Percentiles rank a stretch among this genome's conserved stretches.
Conservation (phyloP, 768 basidiomycete species). For the Rhodotorula paludigena region DNA sequence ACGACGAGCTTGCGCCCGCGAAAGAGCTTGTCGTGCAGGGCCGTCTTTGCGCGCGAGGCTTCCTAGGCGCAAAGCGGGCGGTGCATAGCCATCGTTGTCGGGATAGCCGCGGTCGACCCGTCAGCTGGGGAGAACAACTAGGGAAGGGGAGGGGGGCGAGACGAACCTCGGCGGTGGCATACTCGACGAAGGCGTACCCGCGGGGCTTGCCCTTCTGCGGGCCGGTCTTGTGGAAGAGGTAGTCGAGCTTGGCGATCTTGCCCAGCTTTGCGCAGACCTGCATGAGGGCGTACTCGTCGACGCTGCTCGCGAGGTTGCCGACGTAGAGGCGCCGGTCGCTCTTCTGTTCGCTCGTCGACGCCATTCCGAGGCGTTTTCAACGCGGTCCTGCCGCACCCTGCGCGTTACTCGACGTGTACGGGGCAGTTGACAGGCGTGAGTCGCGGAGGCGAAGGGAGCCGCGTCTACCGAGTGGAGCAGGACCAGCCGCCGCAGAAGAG, state of each 20-base stretch:
- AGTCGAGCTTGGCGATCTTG: slow-evolving; percentile 86
- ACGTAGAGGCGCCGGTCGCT: slow-evolving; percentile 37
- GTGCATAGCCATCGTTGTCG: background rate
- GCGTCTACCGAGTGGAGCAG: no score
- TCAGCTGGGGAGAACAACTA: background rate
- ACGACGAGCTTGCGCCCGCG: slow-evolving; percentile 83
- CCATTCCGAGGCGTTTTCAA: no score
- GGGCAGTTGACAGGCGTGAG: no score
- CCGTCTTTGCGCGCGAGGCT: slow-evolving; percentile 67
- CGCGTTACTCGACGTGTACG: no score
- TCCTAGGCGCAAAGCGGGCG: slow-evolving; percentile 57
- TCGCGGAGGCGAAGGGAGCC: no score
- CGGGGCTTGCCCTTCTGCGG: slow-evolving; percentile 83
- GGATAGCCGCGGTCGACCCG: background rate
- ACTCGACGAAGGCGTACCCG: slow-evolving; percentile 93
- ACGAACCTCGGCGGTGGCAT: slow-evolving; percentile 71
- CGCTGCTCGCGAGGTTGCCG: slow-evolving; percentile 31
- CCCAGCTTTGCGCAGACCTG: slow-evolving; percentile 89
- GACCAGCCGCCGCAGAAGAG: no score
- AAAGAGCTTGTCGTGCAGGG: slow-evolving; percentile 70
- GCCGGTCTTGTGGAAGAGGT: slow-evolving; percentile 89
- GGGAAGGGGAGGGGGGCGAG: background rate
- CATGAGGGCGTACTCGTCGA: slow-evolving; percentile 63
- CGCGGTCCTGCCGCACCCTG: no score
- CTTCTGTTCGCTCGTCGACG: background rate